Percentiles rank a stretch among this genome's conserved stretches.
phyloP scores from a whole-genome alignment of 192 early-diverging fungal species.

The Phlyctochytrium bullatum region DNA sequence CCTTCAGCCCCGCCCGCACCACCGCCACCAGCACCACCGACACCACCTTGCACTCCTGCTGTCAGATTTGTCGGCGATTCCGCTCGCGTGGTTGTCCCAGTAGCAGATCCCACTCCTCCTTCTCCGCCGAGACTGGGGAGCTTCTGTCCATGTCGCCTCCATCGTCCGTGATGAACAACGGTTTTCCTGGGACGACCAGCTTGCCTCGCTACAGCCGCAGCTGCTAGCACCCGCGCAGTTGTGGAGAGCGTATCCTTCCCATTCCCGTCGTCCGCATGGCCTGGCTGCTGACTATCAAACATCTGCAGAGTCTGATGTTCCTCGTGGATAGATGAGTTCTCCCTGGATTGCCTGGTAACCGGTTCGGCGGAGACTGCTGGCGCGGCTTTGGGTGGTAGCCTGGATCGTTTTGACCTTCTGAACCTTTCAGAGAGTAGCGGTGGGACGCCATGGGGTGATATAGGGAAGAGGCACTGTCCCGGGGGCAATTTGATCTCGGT shows the following conservation, averaged over 20 bases:
- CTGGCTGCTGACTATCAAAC: too few species aligned
- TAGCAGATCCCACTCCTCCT: not conserved
- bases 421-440: not conserved
- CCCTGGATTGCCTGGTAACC: too few species aligned
- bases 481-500: not conserved
- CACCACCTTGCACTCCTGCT: not conserved
- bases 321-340: too few species aligned
- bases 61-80: constrained; percentile 16
- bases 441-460: not conserved
- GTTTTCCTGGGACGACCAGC: too few species aligned
- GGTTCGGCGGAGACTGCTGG: not conserved
- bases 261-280: too few species aligned
- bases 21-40: constrained; percentile 4
- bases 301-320: too few species aligned
- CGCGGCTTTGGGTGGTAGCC: not conserved
- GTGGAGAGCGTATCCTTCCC: too few species aligned
- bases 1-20: too few species aligned
- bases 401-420: not conserved
- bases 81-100: not conserved
- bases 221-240: too few species aligned
- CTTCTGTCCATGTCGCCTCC: not conserved
- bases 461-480: not conserved
- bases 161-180: too few species aligned
- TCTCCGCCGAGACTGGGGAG: not conserved
- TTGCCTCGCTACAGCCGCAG: too few species aligned